These are phyloP conservation scores for Tylopilus cervinicoccineus DNA, from an alignment of 768 basidiomycete species.

Conservation along the genomic window DNA sequence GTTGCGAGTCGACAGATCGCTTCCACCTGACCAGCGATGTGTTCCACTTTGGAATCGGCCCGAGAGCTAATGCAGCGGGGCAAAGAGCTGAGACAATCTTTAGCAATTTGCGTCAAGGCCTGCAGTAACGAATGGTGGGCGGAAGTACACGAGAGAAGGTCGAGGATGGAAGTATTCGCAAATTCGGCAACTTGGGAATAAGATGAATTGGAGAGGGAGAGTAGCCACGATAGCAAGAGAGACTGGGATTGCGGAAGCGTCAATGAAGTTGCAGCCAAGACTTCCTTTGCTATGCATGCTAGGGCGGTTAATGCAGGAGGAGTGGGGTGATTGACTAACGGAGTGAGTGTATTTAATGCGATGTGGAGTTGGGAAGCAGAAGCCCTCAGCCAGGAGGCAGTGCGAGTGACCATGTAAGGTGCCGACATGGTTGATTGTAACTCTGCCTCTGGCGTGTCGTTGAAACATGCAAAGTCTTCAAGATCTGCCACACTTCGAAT, in stretches of 20 bases:
- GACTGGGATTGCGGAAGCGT: constrained; percentile 67
- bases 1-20: constrained; percentile 57
- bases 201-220: constrained; percentile 63
- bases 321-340: constrained; percentile 69
- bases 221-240: constrained; percentile 65
- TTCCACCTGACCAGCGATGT: constrained; percentile 62
- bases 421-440: constrained; percentile 24
- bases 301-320: constrained; percentile 60
- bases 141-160: constrained; percentile 43
- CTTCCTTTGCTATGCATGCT: constrained; percentile 45
- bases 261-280: constrained; percentile 53
- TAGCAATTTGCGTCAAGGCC: constrained; percentile 57
- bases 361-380: constrained; percentile 82
- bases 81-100: constrained; percentile 61
- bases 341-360: constrained; percentile 71
- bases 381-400: constrained; percentile 73
- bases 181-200: constrained; percentile 48
- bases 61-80: constrained; percentile 68
- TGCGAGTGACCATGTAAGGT: constrained; percentile 54
- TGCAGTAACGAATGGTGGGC: constrained; percentile 47
- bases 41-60: constrained; percentile 71
- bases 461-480: constrained; percentile 53
- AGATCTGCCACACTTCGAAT: constrained; percentile 52
- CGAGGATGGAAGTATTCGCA: constrained; percentile 45
- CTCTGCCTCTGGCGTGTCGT: constrained; percentile 10